Conservation (phyloP, 1,284 basidiomycete species). For the Kwoniella shivajii region DNA sequence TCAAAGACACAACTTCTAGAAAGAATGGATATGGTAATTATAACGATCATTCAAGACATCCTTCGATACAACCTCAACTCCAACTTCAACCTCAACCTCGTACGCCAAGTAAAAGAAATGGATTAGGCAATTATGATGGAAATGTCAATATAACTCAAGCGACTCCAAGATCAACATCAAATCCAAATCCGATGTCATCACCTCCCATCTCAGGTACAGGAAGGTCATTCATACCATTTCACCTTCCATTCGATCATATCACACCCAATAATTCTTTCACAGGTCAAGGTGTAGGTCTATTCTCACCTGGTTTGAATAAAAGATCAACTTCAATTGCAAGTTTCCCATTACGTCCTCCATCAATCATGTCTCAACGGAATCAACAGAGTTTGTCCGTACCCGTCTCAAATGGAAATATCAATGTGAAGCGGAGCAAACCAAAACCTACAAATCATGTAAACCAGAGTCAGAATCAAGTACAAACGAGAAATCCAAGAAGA, state of each 20-base stretch:
- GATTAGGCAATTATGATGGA: not conserved
- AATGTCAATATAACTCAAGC: not conserved
- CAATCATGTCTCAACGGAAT: not conserved
- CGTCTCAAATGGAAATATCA: not conserved
- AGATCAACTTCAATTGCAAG: not conserved
- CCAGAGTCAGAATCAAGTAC: too few relatives aligned
- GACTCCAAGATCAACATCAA: conserved; percentile 6
- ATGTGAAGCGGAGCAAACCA: not conserved
- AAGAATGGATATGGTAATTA: not conserved
- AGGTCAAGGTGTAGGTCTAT: not conserved
- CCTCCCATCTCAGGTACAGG: not conserved
- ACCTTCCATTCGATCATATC: conserved; percentile 12
- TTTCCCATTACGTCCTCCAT: not conserved
- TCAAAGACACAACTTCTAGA: not conserved
- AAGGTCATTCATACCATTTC: conserved; percentile 16
- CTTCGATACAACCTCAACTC: conserved; percentile 2
- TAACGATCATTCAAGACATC: too few relatives aligned
- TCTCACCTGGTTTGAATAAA: conserved; percentile 5
- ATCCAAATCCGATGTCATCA: not conserved
- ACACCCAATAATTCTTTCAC: not conserved
- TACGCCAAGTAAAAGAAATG: not conserved
- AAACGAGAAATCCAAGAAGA: too few relatives aligned
- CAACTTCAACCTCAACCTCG: not conserved
- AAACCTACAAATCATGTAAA: too few relatives aligned
- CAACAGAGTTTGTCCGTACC: too few relatives aligned